phyloP scores from a whole-genome alignment of 768 basidiomycete species.

The Mycena kentingensis region DNA sequence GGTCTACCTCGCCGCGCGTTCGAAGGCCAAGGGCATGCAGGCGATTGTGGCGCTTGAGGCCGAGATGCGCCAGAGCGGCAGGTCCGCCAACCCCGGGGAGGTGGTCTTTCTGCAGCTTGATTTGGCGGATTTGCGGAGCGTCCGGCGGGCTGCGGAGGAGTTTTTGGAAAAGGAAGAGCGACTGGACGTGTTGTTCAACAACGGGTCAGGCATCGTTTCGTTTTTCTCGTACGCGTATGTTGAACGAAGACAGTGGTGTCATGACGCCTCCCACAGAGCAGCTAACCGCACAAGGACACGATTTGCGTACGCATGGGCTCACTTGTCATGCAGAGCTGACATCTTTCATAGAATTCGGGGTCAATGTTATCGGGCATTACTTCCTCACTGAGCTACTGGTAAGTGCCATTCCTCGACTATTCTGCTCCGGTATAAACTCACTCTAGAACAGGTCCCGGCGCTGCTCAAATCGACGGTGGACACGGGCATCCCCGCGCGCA shows the following conservation, averaged over 20 bases:
- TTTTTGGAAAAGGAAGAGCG: constrained; percentile 28
- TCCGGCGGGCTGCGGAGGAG: constrained; percentile 42
- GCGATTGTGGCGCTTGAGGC: too few relatives aligned
- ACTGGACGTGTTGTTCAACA: constrained; percentile 26
- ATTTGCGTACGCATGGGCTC: constrained; percentile 28
- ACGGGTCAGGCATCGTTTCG: constrained; percentile 16
- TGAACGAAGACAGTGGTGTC: constrained; percentile 33
- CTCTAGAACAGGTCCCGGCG: constrained; percentile 8
- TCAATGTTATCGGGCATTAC: constrained; percentile 35
- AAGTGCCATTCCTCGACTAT: not conserved
- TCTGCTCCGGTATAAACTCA: not conserved
- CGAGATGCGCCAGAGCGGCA: too few relatives aligned
- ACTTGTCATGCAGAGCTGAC: not conserved
- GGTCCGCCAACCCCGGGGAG: too few relatives aligned
- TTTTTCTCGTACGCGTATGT: too few relatives aligned
- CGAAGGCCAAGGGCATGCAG: constrained; percentile 11
- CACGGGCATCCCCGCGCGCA: constrained; percentile 8
- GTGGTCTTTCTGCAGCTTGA: constrained; percentile 43
- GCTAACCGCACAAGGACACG: constrained; percentile 39
- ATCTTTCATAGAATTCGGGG: constrained; percentile 35
- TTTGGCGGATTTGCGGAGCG: constrained; percentile 38
- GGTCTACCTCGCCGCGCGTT: constrained; percentile 31
- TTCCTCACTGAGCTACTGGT: constrained; percentile 31
- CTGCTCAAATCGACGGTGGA: constrained; percentile 8
- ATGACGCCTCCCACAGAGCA: constrained; percentile 35